phyloP scores from a whole-genome alignment of 768 basidiomycete genomes.

The Leccinum variicolor region DNA sequence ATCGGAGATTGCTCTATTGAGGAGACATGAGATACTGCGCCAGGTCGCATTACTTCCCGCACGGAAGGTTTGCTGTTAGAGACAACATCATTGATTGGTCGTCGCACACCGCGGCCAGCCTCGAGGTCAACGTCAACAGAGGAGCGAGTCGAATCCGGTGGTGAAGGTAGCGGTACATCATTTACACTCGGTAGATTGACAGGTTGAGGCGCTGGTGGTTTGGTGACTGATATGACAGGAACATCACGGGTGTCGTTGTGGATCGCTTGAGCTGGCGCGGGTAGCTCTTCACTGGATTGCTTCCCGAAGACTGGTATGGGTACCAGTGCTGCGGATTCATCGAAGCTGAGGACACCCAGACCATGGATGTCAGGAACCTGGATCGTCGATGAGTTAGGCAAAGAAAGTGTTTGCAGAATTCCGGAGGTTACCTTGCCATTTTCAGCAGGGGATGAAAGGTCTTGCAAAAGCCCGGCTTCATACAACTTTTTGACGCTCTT shows the following conservation, averaged over 20 bases:
- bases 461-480: conserved; percentile 67
- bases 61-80: conserved; percentile 12
- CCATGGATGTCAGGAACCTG: conserved; percentile 45
- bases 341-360: conserved; percentile 40
- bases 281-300: conserved; percentile 15
- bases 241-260: conserved; percentile 27
- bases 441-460: conserved; percentile 37
- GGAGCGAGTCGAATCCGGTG: conserved; percentile 40
- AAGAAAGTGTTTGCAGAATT: background rate
- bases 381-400: conserved; percentile 17
- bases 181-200: conserved; percentile 64
- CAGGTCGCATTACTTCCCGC: conserved; percentile 9
- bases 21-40: conserved; percentile 14
- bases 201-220: conserved; percentile 67
- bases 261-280: conserved; percentile 23
- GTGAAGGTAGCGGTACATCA: conserved; percentile 47
- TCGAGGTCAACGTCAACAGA: conserved; percentile 37
- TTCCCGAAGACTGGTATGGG: conserved; percentile 60
- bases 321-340: conserved; percentile 51
- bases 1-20: conserved; percentile 20
- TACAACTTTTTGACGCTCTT: conserved; percentile 85
- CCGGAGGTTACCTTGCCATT: conserved; percentile 47
- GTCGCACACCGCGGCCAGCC: conserved; percentile 42
- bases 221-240: conserved; percentile 62
- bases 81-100: conserved; percentile 18